Evolutionary conservation across 2,329 filamentous ascomycete genomes (phyloP).

Genomic region (Cladosporium sp.): DNA sequence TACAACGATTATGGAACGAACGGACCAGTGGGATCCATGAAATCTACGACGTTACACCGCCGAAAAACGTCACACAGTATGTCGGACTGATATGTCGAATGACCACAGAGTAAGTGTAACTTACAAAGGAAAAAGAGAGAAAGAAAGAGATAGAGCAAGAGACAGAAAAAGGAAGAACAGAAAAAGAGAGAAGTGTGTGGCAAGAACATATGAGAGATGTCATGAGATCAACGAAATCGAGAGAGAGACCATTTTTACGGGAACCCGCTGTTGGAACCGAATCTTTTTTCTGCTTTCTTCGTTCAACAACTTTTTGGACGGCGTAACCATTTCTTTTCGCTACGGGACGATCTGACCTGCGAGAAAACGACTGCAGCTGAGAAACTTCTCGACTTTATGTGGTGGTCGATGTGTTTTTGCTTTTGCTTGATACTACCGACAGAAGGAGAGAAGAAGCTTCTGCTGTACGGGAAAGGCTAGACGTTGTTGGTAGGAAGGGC

Average conservation of each 20-base stretch:
- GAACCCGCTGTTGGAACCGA: not conserved
- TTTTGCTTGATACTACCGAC: not conserved
- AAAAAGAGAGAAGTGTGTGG: not conserved
- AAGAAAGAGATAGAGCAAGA: not conserved
- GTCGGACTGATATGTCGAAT: not conserved
- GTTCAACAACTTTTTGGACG: not conserved
- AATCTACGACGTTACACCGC: not conserved
- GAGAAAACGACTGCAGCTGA: not conserved
- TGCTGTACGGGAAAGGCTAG: not conserved
- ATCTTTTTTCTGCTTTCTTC: not conserved
- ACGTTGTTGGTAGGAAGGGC: too few species aligned
- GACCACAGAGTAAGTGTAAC: not conserved
- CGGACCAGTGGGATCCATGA: not conserved
- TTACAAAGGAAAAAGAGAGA: not conserved
- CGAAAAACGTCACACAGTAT: not conserved
- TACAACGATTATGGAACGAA: not conserved
- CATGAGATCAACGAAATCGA: constrained; percentile 36
- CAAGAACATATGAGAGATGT: constrained; percentile 1
- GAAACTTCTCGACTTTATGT: not conserved
- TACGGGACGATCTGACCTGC: not conserved
- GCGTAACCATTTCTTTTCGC: not conserved
- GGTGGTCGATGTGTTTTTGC: not conserved
- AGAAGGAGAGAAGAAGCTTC: not conserved
- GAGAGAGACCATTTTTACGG: constrained; percentile 6
- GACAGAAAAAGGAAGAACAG: not conserved